Evolutionary conservation across 23 red algal species (phyloP).

Genomic region (Gracilaria domingensis): DNA sequence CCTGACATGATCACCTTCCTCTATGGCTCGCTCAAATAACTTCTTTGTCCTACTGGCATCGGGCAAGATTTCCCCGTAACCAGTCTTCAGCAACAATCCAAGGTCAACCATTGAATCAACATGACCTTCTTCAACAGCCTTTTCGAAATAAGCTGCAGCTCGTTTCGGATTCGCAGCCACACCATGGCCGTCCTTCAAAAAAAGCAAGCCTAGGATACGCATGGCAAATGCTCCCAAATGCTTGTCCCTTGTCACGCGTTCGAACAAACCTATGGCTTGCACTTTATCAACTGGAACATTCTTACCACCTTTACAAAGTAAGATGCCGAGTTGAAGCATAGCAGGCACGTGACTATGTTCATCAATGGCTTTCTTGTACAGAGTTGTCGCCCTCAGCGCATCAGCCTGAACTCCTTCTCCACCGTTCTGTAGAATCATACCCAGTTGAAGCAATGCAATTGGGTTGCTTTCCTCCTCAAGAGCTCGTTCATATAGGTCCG

Average conservation of each 20-base stretch:
- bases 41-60: background rate
- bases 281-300: too few species aligned
- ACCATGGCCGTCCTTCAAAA: background rate
- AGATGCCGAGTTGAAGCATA: too few species aligned
- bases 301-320: too few species aligned
- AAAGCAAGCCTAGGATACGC: too few species aligned
- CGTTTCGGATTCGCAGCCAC: background rate
- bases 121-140: background rate
- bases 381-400: too few species aligned
- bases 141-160: background rate
- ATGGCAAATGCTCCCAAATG: too few species aligned
- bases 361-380: too few species aligned
- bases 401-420: conserved; percentile 19
- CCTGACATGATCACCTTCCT: background rate
- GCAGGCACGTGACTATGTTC: too few species aligned
- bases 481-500: background rate
- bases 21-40: conserved; percentile 3
- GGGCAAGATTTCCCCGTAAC: background rate
- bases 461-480: background rate
- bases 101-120: conserved; percentile 8
- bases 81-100: background rate
- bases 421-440: conserved; percentile 8
- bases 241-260: too few species aligned
- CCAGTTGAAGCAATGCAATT: conserved; percentile 18
- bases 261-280: too few species aligned